phyloP scores from a whole-genome alignment of 2,329 filamentous ascomycete genomes.

The Phialophora chinensis region DNA sequence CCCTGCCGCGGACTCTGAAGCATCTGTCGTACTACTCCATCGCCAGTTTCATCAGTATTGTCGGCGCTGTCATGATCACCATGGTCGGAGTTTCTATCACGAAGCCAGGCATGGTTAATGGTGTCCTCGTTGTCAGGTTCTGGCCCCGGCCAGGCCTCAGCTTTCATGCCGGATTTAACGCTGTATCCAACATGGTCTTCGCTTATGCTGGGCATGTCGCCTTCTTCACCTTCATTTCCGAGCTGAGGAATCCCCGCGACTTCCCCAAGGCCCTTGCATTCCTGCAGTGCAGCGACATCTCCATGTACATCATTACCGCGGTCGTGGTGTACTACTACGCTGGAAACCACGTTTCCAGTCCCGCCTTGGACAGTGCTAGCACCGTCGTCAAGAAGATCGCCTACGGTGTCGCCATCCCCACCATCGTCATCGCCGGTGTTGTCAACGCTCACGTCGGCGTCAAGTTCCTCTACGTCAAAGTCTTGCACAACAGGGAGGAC shows the following conservation, averaged over 20 bases:
- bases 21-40: conserved; percentile 68
- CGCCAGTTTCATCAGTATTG: conserved; percentile 68
- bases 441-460: conserved; percentile 71
- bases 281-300: conserved; percentile 65
- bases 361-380: conserved; percentile 69
- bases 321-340: conserved; percentile 72
- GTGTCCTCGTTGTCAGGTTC: conserved; percentile 71
- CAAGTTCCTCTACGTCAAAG: conserved; percentile 69
- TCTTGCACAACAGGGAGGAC: conserved; percentile 58
- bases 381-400: conserved; percentile 65
- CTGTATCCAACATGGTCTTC: conserved; percentile 72
- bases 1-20: conserved; percentile 67
- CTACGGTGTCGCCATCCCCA: conserved; percentile 72
- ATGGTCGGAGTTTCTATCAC: conserved; percentile 69
- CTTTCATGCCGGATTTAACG: conserved; percentile 64
- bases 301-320: conserved; percentile 69
- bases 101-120: conserved; percentile 58
- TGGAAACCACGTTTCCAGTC: conserved; percentile 66
- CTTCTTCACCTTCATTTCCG: conserved; percentile 70
- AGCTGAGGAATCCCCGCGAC: conserved; percentile 66
- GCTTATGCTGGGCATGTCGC: conserved; percentile 70
- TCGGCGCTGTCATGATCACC: conserved; percentile 67
- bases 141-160: conserved; percentile 50
- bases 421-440: conserved; percentile 73
- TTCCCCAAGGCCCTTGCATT: conserved; percentile 68